Evolutionary conservation across 1,139 yeast species (phyloP), one percentile per base, ranked within the genome.

Genomic region (Torulaspora globosa): DNA sequence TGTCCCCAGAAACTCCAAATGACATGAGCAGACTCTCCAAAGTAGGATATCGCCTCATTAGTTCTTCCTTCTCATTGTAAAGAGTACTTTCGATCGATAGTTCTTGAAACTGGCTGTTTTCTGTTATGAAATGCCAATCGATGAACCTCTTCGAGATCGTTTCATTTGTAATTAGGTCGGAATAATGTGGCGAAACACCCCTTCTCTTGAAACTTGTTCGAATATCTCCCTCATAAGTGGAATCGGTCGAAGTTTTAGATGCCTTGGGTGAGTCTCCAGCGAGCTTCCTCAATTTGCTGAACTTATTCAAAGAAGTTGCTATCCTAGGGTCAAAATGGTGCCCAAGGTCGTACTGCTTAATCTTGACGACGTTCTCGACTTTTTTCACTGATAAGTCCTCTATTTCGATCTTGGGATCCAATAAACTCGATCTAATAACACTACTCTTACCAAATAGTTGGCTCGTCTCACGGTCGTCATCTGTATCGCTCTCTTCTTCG

Each of bases 101-200:
- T 8, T 49, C 47, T 11, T 19, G 39, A 26, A 41, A 49, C 31
- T 41, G 35, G 9, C 48, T 36, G 27, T 49, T 36, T 19, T 48
- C 48, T 3, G 49, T 50, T 14, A 63, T 46, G 35, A 60, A 61
- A 50, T 55, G 56, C 66, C 66, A 63, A 44, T 63, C 67, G 26
- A 46, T 39, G 43, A 45, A 56, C 30, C 48, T 52, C 21, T 43
- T 47, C 9, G 61, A 52, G 10, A 56, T 44, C 1, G 44, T 42
- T 36, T 58, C 60, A 23, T 43, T 44, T 6, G 40, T 26, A 21
- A 57, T 36, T 24, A 49, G 14, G 32, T 54, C 54, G n/a, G 49
- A 21, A 24, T 43, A 41, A 1, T 47, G 42, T 3, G 39, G 19
- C 9, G 39, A 34, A 2, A 45, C 47, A 9, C 46, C 24, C 5